Evolutionary conservation across 2,329 filamentous ascomycete genomes (phyloP).

Genomic region (Grosmannia huntii): DNA sequence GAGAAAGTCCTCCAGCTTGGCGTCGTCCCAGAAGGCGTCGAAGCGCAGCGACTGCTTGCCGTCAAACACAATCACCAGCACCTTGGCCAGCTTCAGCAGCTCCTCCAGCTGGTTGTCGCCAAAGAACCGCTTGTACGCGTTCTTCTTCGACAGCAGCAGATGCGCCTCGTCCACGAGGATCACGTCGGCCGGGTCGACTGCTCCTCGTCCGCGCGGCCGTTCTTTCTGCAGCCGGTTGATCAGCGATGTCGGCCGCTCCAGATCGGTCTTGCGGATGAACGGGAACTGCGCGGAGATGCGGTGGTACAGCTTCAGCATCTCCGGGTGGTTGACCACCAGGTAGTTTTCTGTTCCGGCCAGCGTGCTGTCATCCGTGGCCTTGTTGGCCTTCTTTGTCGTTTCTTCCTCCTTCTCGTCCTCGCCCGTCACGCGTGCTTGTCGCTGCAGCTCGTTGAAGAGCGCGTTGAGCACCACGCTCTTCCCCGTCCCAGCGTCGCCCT

Average conservation of each 20-base stretch:
- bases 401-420: not conserved
- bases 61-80: constrained; percentile 4
- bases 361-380: not conserved
- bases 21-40: constrained; percentile 4
- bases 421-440: not conserved
- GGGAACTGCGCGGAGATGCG: constrained; percentile 5
- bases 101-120: constrained; percentile 7
- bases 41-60: constrained; percentile 7
- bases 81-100: constrained; percentile 2
- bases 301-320: constrained; percentile 7
- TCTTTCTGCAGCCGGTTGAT: constrained; percentile 7
- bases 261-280: constrained; percentile 5
- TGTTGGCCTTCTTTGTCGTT: no score
- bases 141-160: constrained; percentile 5
- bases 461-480: constrained; percentile 6
- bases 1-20: not conserved
- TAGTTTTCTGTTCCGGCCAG: constrained; percentile 4
- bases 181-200: not conserved
- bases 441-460: constrained; percentile 6
- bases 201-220: not conserved
- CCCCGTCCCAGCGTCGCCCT: constrained; percentile 5
- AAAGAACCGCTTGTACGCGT: constrained; percentile 7
- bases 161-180: constrained; percentile 6
- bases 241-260: constrained; percentile 6
- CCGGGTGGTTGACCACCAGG: constrained; percentile 6